Conservation (phyloP, 2,329 filamentous ascomycete species). For the Zymoseptoria brevis region DNA sequence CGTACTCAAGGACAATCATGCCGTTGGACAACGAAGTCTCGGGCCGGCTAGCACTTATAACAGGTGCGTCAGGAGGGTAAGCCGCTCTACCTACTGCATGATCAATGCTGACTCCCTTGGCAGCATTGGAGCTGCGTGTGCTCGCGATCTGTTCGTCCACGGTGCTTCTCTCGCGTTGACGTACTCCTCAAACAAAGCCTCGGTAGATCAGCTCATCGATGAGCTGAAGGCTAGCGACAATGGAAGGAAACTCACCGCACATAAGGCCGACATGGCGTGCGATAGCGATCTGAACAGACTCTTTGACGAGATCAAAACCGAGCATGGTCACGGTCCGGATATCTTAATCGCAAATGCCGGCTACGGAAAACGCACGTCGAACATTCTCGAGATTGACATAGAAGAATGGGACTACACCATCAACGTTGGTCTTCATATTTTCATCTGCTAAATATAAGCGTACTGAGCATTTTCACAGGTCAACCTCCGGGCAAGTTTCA, state of each 20-base stretch:
- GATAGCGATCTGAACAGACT: slow-evolving; percentile 47
- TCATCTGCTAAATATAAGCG: too few relatives aligned
- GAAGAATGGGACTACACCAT: slow-evolving; percentile 59
- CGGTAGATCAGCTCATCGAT: slow-evolving; percentile 39
- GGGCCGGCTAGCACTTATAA: slow-evolving; percentile 51
- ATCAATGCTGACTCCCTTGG: not conserved
- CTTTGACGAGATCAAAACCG: slow-evolving; percentile 46
- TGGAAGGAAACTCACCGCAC: slow-evolving; percentile 42
- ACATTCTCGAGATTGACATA: slow-evolving; percentile 49
- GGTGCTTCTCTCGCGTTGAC: slow-evolving; percentile 52
- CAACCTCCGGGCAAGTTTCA: slow-evolving; percentile 56
- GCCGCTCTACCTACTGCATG: not conserved
- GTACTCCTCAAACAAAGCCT: slow-evolving; percentile 46
- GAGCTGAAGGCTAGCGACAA: slow-evolving; percentile 18
- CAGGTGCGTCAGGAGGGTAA: slow-evolving; percentile 55
- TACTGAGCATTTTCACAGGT: slow-evolving; percentile 27
- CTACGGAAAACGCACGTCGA: slow-evolving; percentile 50
- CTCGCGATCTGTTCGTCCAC: slow-evolving; percentile 45
- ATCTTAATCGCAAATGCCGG: slow-evolving; percentile 62
- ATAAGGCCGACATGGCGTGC: slow-evolving; percentile 52
- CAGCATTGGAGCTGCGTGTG: slow-evolving; percentile 55
- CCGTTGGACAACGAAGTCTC: slow-evolving; percentile 35
- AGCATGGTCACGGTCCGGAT: slow-evolving; percentile 50
- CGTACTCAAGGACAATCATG: slow-evolving; percentile 1
- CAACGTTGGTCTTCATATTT: slow-evolving; percentile 40